These are phyloP conservation scores for Microcera coccophila DNA, from an alignment of 2,329 filamentous ascomycete genomes.

Conservation along the genomic window DNA sequence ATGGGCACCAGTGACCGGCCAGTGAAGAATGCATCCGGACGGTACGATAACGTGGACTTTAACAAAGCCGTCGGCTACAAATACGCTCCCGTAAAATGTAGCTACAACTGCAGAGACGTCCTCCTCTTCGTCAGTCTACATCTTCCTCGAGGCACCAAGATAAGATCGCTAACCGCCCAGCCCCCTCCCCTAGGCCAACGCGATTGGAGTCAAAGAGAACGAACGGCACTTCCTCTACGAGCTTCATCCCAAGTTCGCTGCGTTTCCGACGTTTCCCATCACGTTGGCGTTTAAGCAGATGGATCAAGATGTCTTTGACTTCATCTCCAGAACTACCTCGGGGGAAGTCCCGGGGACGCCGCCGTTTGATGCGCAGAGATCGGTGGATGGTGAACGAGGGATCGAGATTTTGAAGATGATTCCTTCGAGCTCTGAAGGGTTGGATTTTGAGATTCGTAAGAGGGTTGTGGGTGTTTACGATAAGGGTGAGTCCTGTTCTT, in stretches of 20 bases:
- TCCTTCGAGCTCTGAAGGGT: conserved; percentile 33
- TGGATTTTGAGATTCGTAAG: conserved; percentile 38
- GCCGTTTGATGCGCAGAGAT: conserved; percentile 38
- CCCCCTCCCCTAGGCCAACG: conserved; percentile 32
- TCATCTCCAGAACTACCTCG: conserved; percentile 33
- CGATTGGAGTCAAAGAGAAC: conserved; percentile 36
- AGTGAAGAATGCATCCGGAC: conserved; percentile 35
- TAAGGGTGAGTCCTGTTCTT: conserved; percentile 29
- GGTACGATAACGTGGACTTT: conserved; percentile 42
- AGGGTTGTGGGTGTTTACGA: conserved; percentile 44
- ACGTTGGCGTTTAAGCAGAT: conserved; percentile 45
- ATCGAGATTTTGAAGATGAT: conserved; percentile 38
- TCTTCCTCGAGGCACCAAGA: background rate
- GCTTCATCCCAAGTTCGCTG: conserved; percentile 40
- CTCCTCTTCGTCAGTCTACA: conserved; percentile 26
- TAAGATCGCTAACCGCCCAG: background rate
- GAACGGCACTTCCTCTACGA: conserved; percentile 45
- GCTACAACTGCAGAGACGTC: conserved; percentile 42
- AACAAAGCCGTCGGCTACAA: conserved; percentile 36
- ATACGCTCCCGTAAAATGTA: conserved; percentile 36
- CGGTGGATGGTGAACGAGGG: conserved; percentile 40
- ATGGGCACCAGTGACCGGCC: conserved; percentile 25
- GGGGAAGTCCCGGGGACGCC: conserved; percentile 37
- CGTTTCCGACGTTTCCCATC: conserved; percentile 46
- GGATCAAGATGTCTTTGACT: conserved; percentile 42